phyloP scores from a whole-genome alignment of 179 eudicot genomes.

The Carnegiea gigantea region DNA sequence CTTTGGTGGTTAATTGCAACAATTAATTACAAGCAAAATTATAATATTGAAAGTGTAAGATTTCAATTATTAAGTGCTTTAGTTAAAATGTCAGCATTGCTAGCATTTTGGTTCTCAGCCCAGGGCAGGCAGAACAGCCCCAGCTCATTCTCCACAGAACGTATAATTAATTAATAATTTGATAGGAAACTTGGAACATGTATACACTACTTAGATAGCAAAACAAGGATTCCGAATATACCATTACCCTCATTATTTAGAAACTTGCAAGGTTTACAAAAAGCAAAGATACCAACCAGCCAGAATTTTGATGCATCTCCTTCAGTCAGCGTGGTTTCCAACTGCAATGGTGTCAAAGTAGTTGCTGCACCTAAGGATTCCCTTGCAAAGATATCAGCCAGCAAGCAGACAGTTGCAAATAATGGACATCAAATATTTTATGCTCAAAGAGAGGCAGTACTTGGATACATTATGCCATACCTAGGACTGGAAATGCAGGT shows the following conservation, averaged over 20 bases:
- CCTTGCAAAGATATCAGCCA: conserved; percentile 15
- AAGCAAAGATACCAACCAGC: conserved; percentile 62
- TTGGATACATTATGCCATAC: conserved; percentile 34
- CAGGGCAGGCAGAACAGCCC: neutral
- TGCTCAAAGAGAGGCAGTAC: neutral
- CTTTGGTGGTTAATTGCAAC: neutral
- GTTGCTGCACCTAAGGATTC: conserved; percentile 47
- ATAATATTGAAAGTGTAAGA: neutral
- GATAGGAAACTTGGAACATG: neutral
- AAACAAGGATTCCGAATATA: neutral
- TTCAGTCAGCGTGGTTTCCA: conserved; percentile 80
- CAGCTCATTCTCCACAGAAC: neutral
- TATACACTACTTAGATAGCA: neutral
- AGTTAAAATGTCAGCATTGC: neutral
- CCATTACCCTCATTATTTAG: neutral
- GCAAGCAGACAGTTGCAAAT: neutral
- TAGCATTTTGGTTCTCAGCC: neutral
- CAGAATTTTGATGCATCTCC: conserved; percentile 74
- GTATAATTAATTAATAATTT: too few species aligned
- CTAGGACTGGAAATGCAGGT: conserved; percentile 74
- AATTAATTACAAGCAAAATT: neutral
- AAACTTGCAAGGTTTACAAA: neutral
- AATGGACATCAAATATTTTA: neutral
- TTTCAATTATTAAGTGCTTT: neutral
- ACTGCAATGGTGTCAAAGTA: conserved; percentile 81